These are phyloP conservation scores for Pseudohalonectria lignicola DNA, from an alignment of 2,329 filamentous ascomycete species.

Conservation along the genomic window DNA sequence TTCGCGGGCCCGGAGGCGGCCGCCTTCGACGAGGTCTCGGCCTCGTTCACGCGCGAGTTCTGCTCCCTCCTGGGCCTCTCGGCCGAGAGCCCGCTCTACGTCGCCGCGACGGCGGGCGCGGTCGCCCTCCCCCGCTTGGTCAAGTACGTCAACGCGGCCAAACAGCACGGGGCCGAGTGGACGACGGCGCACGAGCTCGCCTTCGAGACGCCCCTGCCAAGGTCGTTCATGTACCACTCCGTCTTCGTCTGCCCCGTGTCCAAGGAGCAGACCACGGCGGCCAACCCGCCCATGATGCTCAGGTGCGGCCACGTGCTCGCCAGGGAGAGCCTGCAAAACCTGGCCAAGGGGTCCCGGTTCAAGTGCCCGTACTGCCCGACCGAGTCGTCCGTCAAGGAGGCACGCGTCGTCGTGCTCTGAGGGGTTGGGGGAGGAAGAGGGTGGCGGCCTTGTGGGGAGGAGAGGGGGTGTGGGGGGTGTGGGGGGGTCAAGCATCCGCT, in stretches of 20 bases:
- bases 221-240: conserved; percentile 68
- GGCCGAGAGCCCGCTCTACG: conserved; percentile 84
- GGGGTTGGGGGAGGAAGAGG: conserved; percentile 8
- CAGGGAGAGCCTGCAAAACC: conserved; percentile 66
- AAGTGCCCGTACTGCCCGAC: conserved; percentile 95
- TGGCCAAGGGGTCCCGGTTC: conserved; percentile 71
- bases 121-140: conserved; percentile 83
- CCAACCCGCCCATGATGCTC: conserved; percentile 94
- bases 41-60: conserved; percentile 89
- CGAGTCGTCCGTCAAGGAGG: conserved; percentile 70
- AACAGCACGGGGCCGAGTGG: conserved; percentile 87
- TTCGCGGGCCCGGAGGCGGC: conserved; percentile 55
- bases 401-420: conserved; percentile 62
- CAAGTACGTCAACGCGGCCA: conserved; percentile 81
- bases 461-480: too few relatives aligned
- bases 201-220: conserved; percentile 55
- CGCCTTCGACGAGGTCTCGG: conserved; percentile 67
- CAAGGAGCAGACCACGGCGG: conserved; percentile 89
- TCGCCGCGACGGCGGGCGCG: conserved; percentile 83
- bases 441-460: background rate
- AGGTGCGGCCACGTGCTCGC: conserved; percentile 92
- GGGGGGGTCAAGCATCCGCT: too few relatives aligned
- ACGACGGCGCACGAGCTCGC: conserved; percentile 84
- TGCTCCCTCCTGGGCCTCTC: conserved; percentile 84
- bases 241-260: conserved; percentile 97